Conservation (phyloP, 805 yeast genomes). For the Myxozyma kluyveri region DNA sequence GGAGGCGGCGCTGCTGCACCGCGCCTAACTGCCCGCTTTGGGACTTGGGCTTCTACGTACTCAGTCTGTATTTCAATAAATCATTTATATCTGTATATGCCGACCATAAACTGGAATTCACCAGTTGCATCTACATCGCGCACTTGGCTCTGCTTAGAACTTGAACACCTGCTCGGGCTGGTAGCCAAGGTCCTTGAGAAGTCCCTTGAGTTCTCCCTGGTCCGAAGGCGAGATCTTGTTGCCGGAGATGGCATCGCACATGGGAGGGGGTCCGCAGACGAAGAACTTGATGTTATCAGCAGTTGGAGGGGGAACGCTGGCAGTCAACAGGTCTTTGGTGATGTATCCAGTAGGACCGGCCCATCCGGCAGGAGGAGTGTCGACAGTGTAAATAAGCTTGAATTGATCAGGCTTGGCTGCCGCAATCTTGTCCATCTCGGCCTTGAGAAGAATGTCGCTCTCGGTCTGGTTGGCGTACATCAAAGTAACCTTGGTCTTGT, state of each 20-base stretch:
- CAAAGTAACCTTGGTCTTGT: constrained; percentile 83
- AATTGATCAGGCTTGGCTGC: constrained; percentile 74
- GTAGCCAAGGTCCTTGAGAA: constrained; percentile 83
- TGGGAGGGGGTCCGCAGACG: constrained; percentile 94
- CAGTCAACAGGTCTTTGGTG: constrained; percentile 65
- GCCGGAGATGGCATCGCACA: constrained; percentile 87
- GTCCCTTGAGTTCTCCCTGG: constrained; percentile 93
- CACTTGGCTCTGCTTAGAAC: constrained; percentile 31
- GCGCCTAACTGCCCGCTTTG: no score
- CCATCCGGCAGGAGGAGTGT: constrained; percentile 48
- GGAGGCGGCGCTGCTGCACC: no score
- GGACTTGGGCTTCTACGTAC: no score
- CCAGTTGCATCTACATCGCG: no score
- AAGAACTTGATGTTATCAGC: constrained; percentile 69
- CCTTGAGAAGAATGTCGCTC: constrained; percentile 76
- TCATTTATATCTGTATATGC: no score
- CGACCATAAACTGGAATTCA: no score
- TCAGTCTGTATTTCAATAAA: no score
- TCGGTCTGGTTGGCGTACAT: constrained; percentile 76
- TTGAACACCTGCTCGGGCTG: constrained; percentile 84
- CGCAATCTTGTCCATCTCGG: constrained; percentile 67
- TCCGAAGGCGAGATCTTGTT: constrained; percentile 77
- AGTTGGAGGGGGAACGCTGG: constrained; percentile 61
- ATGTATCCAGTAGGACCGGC: constrained; percentile 71
- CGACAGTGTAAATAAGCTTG: constrained; percentile 74